A percentile compares a stretch with the other conserved stretches of the same genome.
Evolutionary conservation across 2,329 filamentous ascomycete genomes (phyloP).

Genomic region (Scytalidium sp.): DNA sequence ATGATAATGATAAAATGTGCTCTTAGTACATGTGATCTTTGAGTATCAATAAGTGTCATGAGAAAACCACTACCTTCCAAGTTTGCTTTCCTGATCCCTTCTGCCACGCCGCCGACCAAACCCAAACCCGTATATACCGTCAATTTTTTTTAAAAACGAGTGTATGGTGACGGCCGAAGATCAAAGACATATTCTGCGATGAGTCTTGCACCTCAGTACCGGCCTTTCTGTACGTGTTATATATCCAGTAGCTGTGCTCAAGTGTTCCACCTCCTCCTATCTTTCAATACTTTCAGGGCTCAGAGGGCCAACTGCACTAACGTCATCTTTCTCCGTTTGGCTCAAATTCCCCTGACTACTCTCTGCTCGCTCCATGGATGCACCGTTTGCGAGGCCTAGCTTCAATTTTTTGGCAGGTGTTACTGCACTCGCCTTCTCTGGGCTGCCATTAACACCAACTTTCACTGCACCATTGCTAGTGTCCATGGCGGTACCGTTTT

Average conservation of each 20-base stretch:
- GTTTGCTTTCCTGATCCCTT: neutral
- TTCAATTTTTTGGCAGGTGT: slow-evolving; percentile 52
- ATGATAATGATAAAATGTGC: neutral
- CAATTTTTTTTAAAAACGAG: neutral
- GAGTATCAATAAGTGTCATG: neutral
- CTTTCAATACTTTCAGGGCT: slow-evolving; percentile 66
- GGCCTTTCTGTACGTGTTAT: too few relatives aligned
- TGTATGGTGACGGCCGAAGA: neutral
- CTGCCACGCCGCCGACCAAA: neutral
- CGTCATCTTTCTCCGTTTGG: slow-evolving; percentile 65
- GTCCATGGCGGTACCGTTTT: slow-evolving; percentile 40
- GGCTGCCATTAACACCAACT: slow-evolving; percentile 30
- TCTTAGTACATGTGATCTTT: neutral
- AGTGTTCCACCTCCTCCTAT: slow-evolving; percentile 5
- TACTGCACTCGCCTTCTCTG: slow-evolving; percentile 35
- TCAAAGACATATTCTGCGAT: too few relatives aligned
- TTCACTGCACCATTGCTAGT: slow-evolving; percentile 23
- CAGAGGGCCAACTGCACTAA: slow-evolving; percentile 72
- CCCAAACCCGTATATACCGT: neutral
- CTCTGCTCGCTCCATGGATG: slow-evolving; percentile 53
- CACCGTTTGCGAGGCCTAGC: slow-evolving; percentile 23
- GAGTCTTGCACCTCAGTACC: too few relatives aligned
- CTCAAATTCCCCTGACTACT: slow-evolving; percentile 51
- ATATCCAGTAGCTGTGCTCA: too few relatives aligned
- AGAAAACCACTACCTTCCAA: neutral